phyloP scores from a whole-genome alignment of 192 early-diverging fungal species.

The Gamsiella multidivaricata region DNA sequence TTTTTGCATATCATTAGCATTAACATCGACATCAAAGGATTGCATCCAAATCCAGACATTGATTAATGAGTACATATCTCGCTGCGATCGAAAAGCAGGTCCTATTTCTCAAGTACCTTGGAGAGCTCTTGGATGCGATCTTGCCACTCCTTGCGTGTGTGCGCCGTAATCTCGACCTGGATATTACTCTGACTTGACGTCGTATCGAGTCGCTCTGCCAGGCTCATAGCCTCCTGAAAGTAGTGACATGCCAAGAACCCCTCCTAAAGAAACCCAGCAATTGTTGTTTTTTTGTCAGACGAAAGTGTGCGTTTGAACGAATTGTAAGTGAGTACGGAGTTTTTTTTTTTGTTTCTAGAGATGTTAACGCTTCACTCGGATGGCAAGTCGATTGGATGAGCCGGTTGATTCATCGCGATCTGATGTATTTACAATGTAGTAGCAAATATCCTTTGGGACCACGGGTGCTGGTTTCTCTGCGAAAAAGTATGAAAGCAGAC shows the following conservation, averaged over 20 bases:
- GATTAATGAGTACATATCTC: no score
- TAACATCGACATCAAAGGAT: no score
- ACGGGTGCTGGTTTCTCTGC: conserved; percentile 11
- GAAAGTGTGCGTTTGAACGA: no score
- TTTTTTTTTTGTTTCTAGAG: not conserved
- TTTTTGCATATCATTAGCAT: not conserved
- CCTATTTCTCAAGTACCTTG: no score
- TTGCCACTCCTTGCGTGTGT: conserved; percentile 42
- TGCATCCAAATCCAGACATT: no score
- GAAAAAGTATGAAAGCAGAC: conserved; percentile 34
- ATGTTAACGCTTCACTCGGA: not conserved
- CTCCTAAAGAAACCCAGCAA: conserved; percentile 26
- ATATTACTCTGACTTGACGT: conserved; percentile 43
- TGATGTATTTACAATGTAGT: conserved; percentile 23
- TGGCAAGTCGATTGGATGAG: no score
- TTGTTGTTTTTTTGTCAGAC: not conserved
- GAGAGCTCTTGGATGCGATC: conserved; percentile 21
- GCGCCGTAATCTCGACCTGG: conserved; percentile 44
- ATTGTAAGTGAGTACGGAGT: not conserved
- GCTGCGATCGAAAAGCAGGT: not conserved
- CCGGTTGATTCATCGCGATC: not conserved
- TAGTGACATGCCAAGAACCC: conserved; percentile 43
- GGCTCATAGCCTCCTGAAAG: conserved; percentile 42
- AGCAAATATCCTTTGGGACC: conserved; percentile 50
- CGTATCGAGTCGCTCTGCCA: conserved; percentile 39